A percentile compares a stretch with the other conserved stretches of the same genome.
Evolutionary conservation across 805 yeast genomes (phyloP).

Genomic region (Ogataea kodamae): DNA sequence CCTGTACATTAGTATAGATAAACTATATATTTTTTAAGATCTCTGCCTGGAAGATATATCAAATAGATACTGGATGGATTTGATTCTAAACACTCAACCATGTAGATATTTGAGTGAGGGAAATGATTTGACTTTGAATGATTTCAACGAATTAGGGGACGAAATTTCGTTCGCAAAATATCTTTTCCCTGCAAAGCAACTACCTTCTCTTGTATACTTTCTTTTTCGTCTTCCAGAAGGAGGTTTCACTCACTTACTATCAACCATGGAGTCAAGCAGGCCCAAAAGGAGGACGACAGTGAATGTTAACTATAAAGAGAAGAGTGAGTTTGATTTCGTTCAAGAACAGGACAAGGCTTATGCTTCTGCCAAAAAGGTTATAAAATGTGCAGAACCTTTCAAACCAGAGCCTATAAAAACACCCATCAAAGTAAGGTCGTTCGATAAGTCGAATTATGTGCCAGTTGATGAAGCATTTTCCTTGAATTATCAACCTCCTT

Average conservation of each 20-base stretch:
- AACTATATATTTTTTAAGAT: no score
- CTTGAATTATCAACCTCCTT: conserved; percentile 48
- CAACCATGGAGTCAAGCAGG: conserved; percentile 18
- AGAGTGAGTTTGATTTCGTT: conserved; percentile 28
- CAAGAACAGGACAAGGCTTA: conserved; percentile 7
- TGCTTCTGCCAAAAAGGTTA: conserved; percentile 4
- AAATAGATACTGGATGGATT: no score
- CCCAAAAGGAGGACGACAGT: conserved; percentile 33
- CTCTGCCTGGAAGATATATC: no score
- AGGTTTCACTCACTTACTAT: no score
- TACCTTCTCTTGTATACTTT: conserved; percentile 1
- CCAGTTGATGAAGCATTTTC: conserved; percentile 38
- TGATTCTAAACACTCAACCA: no score
- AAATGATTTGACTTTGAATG: no score
- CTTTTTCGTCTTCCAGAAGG: no score
- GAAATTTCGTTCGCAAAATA: conserved; percentile 9
- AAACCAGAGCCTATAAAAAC: conserved; percentile 3
- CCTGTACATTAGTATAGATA: no score
- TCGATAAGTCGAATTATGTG: conserved; percentile 16
- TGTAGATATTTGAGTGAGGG: no score
- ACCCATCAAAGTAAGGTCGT: conserved; percentile 12
- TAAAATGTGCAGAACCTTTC: conserved; percentile 6
- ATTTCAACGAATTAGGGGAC: no score
- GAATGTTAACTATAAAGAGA: conserved; percentile 34
- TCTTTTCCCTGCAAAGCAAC: conserved; percentile 3